Percentiles rank a stretch among this genome's conserved stretches.
These are phyloP conservation scores for Spatholobus suberectus DNA, from an alignment of 306 rosid genomes.

Conservation along the genomic window DNA sequence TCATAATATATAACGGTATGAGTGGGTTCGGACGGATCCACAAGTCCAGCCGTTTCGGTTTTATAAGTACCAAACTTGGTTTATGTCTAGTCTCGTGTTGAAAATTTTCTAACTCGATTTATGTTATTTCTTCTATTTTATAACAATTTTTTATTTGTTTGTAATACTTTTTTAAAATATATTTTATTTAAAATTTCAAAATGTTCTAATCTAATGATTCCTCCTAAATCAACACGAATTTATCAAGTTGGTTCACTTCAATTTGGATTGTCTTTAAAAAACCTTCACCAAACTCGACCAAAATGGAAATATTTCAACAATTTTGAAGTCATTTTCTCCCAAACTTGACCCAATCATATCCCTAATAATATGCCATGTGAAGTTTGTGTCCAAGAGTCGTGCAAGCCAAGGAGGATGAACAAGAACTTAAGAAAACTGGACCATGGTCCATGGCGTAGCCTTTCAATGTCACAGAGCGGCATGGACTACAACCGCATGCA, in stretches of 20 bases:
- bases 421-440: not conserved
- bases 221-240: not conserved
- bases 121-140: no score
- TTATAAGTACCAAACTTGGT: no score
- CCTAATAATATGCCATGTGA: not conserved
- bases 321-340: not conserved
- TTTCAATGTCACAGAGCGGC: not conserved
- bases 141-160: not conserved
- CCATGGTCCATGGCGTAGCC: not conserved
- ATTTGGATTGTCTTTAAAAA: not conserved
- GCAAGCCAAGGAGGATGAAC: not conserved
- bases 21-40: no score
- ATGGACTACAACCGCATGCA: not conserved
- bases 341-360: not conserved
- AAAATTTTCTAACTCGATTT: no score
- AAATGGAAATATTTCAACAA: not conserved
- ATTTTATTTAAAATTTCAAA: no score
- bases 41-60: no score
- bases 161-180: no score
- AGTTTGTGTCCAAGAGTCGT: not conserved
- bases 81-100: no score
- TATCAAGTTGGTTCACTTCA: not conserved
- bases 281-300: not conserved
- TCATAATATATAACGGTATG: no score
- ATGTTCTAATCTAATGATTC: not conserved